phyloP scores from a whole-genome alignment of 768 basidiomycete species.

The Candolleomyces aberdarensis region DNA sequence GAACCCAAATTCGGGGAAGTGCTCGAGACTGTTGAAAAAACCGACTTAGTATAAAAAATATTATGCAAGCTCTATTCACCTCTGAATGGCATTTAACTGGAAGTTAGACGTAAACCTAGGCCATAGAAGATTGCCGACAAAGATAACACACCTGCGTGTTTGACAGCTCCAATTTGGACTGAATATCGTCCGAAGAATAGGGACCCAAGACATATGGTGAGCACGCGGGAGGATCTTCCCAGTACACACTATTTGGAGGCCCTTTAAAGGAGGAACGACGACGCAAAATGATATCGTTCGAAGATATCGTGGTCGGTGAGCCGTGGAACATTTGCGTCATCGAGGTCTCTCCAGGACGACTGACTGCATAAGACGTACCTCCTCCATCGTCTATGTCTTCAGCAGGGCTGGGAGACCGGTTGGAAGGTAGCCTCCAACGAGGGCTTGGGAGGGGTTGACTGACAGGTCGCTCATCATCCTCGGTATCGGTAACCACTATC shows the following conservation, averaged over 20 bases:
- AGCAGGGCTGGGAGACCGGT: too few species aligned
- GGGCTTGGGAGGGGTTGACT: too few species aligned
- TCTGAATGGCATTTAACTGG: neutral
- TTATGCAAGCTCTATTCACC: neutral
- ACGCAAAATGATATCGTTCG: neutral
- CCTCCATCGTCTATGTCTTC: neutral
- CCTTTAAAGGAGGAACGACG: neutral
- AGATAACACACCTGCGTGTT: neutral
- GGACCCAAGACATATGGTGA: neutral
- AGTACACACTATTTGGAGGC: neutral
- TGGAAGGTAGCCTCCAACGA: too few species aligned
- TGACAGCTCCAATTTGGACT: neutral
- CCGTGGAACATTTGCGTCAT: too few species aligned
- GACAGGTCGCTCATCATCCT: too few species aligned
- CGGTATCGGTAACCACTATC: neutral
- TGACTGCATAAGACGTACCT: neutral
- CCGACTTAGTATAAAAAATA: neutral
- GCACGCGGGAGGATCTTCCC: neutral
- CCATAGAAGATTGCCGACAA: neutral
- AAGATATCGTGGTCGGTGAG: neutral
- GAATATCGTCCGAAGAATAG: neutral
- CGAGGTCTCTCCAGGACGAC: too few species aligned
- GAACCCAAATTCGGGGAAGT: neutral
- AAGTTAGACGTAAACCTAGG: neutral
- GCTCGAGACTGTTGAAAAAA: neutral